Evolutionary conservation across 345 rosid genomes (phyloP).

Genomic region (Lepidium africanum): DNA sequence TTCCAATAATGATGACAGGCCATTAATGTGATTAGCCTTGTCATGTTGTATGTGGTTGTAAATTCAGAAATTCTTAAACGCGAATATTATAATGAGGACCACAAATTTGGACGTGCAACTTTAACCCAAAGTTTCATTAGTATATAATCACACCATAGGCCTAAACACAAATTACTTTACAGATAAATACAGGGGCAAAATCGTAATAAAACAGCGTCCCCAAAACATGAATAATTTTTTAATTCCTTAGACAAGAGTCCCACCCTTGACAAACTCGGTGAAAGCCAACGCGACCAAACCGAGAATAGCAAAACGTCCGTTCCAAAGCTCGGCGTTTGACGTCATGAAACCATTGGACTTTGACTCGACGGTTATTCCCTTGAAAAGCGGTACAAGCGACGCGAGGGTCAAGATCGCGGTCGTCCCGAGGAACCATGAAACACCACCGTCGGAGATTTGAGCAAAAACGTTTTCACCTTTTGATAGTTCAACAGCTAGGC

Average conservation of each 20-base stretch:
- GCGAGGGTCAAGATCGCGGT: slow-evolving; percentile 52
- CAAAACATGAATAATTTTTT: not conserved
- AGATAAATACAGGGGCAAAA: not conserved
- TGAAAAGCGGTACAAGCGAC: slow-evolving; percentile 50
- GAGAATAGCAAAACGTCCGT: slow-evolving; percentile 76
- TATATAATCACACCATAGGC: not conserved
- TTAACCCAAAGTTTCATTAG: not conserved
- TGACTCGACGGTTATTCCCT: slow-evolving; percentile 52
- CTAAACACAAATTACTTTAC: not conserved
- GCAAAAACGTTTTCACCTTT: slow-evolving; percentile 58
- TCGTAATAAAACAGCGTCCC: not conserved
- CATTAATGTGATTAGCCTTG: not conserved
- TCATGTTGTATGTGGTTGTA: not conserved
- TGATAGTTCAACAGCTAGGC: slow-evolving; percentile 53
- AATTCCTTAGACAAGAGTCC: slow-evolving; percentile 36
- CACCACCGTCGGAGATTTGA: slow-evolving; percentile 56
- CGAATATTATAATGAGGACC: too few species aligned
- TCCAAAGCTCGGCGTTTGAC: slow-evolving; percentile 77
- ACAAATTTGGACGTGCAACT: too few species aligned
- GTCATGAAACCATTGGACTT: slow-evolving; percentile 58
- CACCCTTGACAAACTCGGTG: slow-evolving; percentile 66
- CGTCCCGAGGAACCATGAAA: slow-evolving; percentile 52
- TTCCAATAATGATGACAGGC: not conserved
- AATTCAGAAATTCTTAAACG: not conserved
- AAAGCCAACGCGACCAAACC: slow-evolving; percentile 72